Base-by-base conservation (phyloP, 1,139 yeast species). In the Hemisphaericaspora xylofermentans region DNA sequence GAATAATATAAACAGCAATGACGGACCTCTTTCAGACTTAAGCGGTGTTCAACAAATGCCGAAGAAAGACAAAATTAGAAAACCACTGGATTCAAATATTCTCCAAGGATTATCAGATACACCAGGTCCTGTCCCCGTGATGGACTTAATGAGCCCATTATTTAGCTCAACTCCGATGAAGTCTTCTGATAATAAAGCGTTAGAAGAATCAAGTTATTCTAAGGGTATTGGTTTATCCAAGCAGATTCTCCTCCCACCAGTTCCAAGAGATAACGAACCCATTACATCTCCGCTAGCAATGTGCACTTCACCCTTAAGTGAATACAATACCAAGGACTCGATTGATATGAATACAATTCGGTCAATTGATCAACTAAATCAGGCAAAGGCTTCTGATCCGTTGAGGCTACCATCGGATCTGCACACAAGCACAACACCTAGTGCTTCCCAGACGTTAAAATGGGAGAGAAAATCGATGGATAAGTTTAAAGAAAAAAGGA, bases 401-500 rank as follows among this genome's bases (percentile, higher is more conserved):
- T 29, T 17, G 21, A 13, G 32, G 13, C 16, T 26, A 5, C 29
- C 13, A 5, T 6, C 29, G 3, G 9, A 26, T 26, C 29, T 13
- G 3, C 15, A 26, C 6, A 26, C 29, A 26, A n/a, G n/a, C n/a
- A 13, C 16, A 9, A 5, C 21, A n/a, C 31, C 2, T 2, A 14
- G 2, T 27, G 2, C 12, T 12, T 12, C 28, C 13, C 19, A 25
- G 16, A 10, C n/a, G 17, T 8, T 19, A 15, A 25, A 40, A 25
- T 44, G 51, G 47, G 26, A 40, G 17, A 42, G 44, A n/a, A 41
- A 38, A 24, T 35, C 42, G 2, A n/a, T 42, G 28, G 30, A 32
- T 1, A 16, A 40, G 10, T 43, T 46, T 25, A 19, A 38, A 22
- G 66, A 67, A 8, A 66, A 64, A 24, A 50, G 73, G 17, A 57